These are phyloP conservation scores for Fusarium nematophilum DNA, from an alignment of 2,329 filamentous ascomycete genomes.

Conservation along the genomic window DNA sequence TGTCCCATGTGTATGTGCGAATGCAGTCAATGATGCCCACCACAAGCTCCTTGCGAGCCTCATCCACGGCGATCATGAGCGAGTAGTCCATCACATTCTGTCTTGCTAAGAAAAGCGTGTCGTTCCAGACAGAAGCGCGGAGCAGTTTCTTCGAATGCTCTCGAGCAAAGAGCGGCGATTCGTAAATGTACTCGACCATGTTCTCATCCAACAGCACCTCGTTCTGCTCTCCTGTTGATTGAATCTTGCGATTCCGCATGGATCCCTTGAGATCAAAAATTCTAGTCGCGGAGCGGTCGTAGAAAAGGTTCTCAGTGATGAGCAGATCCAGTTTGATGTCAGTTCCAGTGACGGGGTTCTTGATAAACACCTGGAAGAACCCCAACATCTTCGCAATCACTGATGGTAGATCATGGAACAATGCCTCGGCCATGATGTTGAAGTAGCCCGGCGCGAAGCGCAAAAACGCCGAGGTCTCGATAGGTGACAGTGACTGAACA, in stretches of 20 bases:
- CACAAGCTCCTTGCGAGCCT: conserved; percentile 87
- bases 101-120: conserved; percentile 91
- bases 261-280: conserved; percentile 97
- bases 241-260: conserved; percentile 98
- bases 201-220: conserved; percentile 98
- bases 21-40: conserved; percentile 99
- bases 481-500: conserved; percentile 80
- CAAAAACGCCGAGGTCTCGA: conserved; percentile 94
- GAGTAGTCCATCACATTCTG: conserved; percentile 99
- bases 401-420: conserved; percentile 94
- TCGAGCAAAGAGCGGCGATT: conserved; percentile 92
- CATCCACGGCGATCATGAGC: conserved; percentile 97
- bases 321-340: conserved; percentile 96
- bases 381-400: conserved; percentile 99
- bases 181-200: conserved; percentile 99
- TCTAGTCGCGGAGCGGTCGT: conserved; percentile 88
- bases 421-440: conserved; percentile 93
- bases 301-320: conserved; percentile 98
- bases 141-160: conserved; percentile 97
- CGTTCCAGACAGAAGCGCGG: conserved; percentile 93
- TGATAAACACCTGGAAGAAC: conserved; percentile 97
- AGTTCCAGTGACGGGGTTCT: conserved; percentile 89
- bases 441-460: conserved; percentile 98
- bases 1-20: conserved; percentile 98
- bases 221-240: conserved; percentile 94